A percentile compares a stretch with the other conserved stretches of the same genome.
Evolutionary conservation across 805 yeast species (phyloP).

Genomic region (Groenewaldozyma tartarivorans): DNA sequence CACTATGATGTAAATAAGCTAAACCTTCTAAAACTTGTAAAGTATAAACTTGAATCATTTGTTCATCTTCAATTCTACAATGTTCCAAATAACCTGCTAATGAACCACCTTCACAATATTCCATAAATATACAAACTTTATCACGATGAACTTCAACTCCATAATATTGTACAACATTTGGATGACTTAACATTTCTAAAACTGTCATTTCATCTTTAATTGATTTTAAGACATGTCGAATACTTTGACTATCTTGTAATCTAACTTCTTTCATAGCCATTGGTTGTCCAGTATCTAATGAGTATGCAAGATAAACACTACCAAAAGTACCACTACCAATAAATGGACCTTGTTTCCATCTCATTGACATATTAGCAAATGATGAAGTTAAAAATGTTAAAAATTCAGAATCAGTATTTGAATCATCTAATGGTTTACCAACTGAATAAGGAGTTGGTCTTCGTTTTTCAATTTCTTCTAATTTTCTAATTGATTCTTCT

Average conservation of each 20-base stretch:
- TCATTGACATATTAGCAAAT: constrained; percentile 77
- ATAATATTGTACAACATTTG: constrained; percentile 90
- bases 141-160: constrained; percentile 98
- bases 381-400: constrained; percentile 81
- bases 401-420: constrained; percentile 79
- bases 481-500: constrained; percentile 57
- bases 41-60: constrained; percentile 82
- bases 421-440: constrained; percentile 84
- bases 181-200: constrained; percentile 88
- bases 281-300: constrained; percentile 88
- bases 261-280: constrained; percentile 96
- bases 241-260: constrained; percentile 78
- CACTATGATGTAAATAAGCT: constrained; percentile 87
- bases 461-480: constrained; percentile 51
- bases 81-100: constrained; percentile 75
- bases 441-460: constrained; percentile 44
- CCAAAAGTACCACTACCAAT: constrained; percentile 97
- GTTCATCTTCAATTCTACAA: constrained; percentile 92
- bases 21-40: constrained; percentile 91
- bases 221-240: constrained; percentile 73
- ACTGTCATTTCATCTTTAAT: constrained; percentile 97
- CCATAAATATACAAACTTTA: constrained; percentile 93
- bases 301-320: constrained; percentile 82
- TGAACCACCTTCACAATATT: constrained; percentile 93
- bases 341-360: constrained; percentile 94